Conservation (phyloP, 2,329 filamentous ascomycete species). For the Talaromyces sp. region DNA sequence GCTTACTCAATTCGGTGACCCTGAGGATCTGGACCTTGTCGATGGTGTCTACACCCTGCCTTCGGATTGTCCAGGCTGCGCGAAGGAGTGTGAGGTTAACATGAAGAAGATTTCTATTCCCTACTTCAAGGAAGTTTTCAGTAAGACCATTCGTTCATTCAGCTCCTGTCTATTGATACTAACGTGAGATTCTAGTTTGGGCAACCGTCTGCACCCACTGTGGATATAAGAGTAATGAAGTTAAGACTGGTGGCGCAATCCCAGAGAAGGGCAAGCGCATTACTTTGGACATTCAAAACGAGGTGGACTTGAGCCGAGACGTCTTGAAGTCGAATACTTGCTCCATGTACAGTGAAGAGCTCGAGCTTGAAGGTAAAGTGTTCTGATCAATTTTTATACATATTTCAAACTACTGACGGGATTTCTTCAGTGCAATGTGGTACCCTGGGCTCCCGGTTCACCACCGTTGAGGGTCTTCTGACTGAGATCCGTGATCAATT, state of each 20-base stretch:
- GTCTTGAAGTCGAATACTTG: constrained; percentile 97
- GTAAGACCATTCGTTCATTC: too few relatives aligned
- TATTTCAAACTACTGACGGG: too few relatives aligned
- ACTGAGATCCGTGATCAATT: constrained; percentile 92
- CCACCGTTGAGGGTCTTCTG: constrained; percentile 90
- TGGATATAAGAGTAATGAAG: constrained; percentile 92
- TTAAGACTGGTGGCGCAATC: constrained; percentile 94
- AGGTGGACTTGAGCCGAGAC: constrained; percentile 80
- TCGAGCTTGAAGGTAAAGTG: constrained; percentile 50
- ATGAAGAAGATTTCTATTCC: constrained; percentile 49
- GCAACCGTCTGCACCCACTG: constrained; percentile 81
- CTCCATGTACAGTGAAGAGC: constrained; percentile 80
- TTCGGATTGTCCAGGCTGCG: constrained; percentile 87
- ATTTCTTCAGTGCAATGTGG: constrained; percentile 69
- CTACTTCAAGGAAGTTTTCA: constrained; percentile 92
- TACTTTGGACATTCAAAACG: constrained; percentile 69
- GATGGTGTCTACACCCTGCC: constrained; percentile 94
- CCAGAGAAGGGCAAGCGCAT: constrained; percentile 85
- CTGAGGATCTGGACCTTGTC: constrained; percentile 77
- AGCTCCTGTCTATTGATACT: too few relatives aligned
- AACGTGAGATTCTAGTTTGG: constrained; percentile 62
- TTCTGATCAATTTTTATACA: too few relatives aligned
- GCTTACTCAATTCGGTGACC: constrained; percentile 48
- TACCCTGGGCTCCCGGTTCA: constrained; percentile 89
- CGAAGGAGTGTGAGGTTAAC: constrained; percentile 49